These are phyloP conservation scores for Rhododendron williamsianum DNA, from an alignment of 148 eudicot genomes.

Conservation along the genomic window DNA sequence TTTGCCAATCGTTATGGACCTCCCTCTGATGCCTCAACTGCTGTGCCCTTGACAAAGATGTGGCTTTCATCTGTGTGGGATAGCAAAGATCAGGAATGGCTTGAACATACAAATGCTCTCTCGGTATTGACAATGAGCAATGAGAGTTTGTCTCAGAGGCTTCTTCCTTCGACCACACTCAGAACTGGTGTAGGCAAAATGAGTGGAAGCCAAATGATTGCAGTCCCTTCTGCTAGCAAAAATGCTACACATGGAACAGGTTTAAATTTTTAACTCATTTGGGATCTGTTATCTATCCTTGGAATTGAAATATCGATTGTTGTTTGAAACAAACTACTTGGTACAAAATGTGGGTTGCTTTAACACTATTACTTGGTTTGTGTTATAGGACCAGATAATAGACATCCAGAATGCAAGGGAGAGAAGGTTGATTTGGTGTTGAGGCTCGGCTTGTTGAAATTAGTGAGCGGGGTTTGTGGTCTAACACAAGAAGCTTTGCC, in stretches of 20 bases:
- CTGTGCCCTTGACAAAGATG: conserved; percentile 60
- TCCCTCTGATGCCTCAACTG: conserved; percentile 45
- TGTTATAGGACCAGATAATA: conserved; percentile 21
- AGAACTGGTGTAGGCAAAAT: conserved; percentile 62
- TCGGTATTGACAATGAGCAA: conserved; percentile 28
- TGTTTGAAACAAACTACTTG: neutral
- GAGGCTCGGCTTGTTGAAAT: conserved; percentile 50
- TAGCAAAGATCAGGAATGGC: conserved; percentile 65
- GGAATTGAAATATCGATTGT: neutral
- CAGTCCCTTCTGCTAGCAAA: conserved; percentile 14
- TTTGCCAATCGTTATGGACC: conserved; percentile 58
- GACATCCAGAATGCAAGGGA: conserved; percentile 44
- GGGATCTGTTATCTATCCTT: neutral
- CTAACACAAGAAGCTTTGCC: conserved; percentile 37
- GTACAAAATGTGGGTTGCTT: neutral
- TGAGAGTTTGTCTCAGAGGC: conserved; percentile 29
- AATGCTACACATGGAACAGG: conserved; percentile 21
- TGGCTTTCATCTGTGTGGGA: conserved; percentile 56
- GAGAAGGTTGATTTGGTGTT: conserved; percentile 41
- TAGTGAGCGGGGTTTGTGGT: conserved; percentile 38
- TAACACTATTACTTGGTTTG: neutral
- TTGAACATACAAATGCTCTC: conserved; percentile 46
- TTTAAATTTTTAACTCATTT: neutral
- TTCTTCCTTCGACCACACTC: conserved; percentile 55
- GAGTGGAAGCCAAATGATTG: conserved; percentile 16